Base-by-base conservation (phyloP, 305 asterid genomes). In the Plantago lanceolata region DNA sequence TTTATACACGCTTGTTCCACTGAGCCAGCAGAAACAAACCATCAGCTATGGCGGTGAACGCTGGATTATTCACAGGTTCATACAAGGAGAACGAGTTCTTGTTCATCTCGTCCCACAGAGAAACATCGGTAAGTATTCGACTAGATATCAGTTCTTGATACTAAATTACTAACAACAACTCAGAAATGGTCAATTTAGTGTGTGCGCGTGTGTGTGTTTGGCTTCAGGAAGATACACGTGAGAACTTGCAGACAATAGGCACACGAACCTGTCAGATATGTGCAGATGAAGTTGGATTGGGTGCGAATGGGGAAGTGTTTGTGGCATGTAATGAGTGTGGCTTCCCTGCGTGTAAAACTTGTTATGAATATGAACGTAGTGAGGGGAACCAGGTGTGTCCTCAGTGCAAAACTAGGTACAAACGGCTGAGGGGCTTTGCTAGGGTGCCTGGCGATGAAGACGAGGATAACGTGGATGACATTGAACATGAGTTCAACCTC, bases 371-470 rank as follows among this genome's bases (percentile, higher is more conserved):
- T 8, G 94, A 84, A 77, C 74, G 95, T 44, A 86, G 76, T 73
- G 95, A 86, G 64, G 95, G 95, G 54, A 86, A 80, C 71, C 90
- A 80, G 71, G 40, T 82, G 2, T 86, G 95, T 68, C 94, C 94
- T 8, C 90, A 84, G 78, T 86, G 94, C 63, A 86, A 86, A 72
- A 84, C 87, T 74, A 76, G 88, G 73, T 86, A 86, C 84, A 84
- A 74, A 79, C 82, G 94, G 75, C 90, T 65, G 71, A 82, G 75
- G 75, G 94, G 94, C 80, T 61, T 94, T 60, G 89, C 84, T 11
- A 78, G 96, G 71, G 91, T 89, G 8, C 94, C 87, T 15, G 94
- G 95, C 53, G 96, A 89, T 70, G 95, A 89, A 65, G 96, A 86
- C 4, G 96, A 89, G 74, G 95, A 86, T 20, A 89, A 72, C 63